phyloP scores from a whole-genome alignment of 2,329 filamentous ascomycete genomes.

The Paraphoma sp. region DNA sequence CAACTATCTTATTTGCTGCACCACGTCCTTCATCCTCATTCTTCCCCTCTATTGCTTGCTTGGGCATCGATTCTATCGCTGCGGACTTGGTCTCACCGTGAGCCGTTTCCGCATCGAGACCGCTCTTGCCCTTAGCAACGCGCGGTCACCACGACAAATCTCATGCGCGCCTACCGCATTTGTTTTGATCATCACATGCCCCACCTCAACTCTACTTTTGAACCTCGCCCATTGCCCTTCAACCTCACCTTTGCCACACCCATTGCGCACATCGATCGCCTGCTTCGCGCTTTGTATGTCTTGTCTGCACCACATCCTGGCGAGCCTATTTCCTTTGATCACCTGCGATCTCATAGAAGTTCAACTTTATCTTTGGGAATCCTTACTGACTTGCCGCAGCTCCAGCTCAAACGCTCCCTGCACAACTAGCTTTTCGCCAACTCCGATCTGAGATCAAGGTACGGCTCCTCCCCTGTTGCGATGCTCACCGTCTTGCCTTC shows the following conservation, averaged over 20 bases:
- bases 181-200: conserved; percentile 7
- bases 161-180: conserved; percentile 14
- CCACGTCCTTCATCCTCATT: background rate
- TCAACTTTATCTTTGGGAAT: conserved; percentile 9
- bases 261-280: conserved; percentile 4
- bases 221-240: conserved; percentile 5
- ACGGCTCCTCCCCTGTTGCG: conserved; percentile 5
- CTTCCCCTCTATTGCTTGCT: conserved; percentile 1
- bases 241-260: background rate
- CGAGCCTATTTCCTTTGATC: background rate
- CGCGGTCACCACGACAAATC: conserved; percentile 17
- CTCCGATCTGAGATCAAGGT: conserved; percentile 20
- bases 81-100: conserved; percentile 9
- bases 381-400: conserved; percentile 19
- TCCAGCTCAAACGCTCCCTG: conserved; percentile 10
- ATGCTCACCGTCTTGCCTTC: background rate
- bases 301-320: conserved; percentile 1
- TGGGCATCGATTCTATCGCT: background rate
- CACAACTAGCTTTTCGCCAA: conserved; percentile 3
- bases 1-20: background rate
- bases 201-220: conserved; percentile 6
- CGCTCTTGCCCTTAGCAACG: conserved; percentile 6
- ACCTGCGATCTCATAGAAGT: conserved; percentile 10
- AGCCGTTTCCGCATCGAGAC: conserved; percentile 3
- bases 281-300: conserved; percentile 3